A percentile compares a stretch with the other conserved stretches of the same genome.
These are phyloP conservation scores for Brasenia schreberi DNA, from an alignment of 164 flowering plant species.

Conservation along the genomic window DNA sequence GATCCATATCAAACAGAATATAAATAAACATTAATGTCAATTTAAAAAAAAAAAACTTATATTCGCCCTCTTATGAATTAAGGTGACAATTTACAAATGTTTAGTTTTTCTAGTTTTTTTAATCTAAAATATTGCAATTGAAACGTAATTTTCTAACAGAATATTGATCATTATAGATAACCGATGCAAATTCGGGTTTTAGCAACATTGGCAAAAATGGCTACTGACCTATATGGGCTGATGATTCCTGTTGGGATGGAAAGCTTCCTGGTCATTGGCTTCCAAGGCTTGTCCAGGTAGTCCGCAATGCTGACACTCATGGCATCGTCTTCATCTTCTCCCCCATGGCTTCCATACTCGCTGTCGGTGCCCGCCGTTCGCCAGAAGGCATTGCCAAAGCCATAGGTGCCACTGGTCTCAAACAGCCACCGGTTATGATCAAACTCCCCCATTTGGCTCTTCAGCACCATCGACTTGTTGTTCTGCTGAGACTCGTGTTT, in stretches of 20 bases:
- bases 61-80: background rate
- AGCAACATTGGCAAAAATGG: background rate
- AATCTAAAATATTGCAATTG: background rate
- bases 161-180: background rate
- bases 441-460: constrained; percentile 57
- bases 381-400: constrained; percentile 58
- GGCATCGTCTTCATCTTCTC: constrained; percentile 4
- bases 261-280: constrained; percentile 49
- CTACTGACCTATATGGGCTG: constrained; percentile 71
- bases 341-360: constrained; percentile 4
- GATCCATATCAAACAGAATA: background rate
- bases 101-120: background rate
- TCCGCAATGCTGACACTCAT: constrained; percentile 16
- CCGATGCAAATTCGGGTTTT: background rate
- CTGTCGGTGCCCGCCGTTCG: constrained; percentile 13
- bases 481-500: background rate
- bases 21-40: background rate
- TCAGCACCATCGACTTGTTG: constrained; percentile 23
- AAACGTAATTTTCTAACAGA: background rate
- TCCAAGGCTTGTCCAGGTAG: constrained; percentile 59
- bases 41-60: background rate
- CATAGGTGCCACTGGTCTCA: constrained; percentile 69
- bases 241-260: constrained; percentile 41
- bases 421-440: constrained; percentile 79
- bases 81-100: background rate